Evolutionary conservation across 768 basidiomycete genomes (phyloP), one percentile per base, ranked within the genome.

Genomic region (Naematelia encephala): DNA sequence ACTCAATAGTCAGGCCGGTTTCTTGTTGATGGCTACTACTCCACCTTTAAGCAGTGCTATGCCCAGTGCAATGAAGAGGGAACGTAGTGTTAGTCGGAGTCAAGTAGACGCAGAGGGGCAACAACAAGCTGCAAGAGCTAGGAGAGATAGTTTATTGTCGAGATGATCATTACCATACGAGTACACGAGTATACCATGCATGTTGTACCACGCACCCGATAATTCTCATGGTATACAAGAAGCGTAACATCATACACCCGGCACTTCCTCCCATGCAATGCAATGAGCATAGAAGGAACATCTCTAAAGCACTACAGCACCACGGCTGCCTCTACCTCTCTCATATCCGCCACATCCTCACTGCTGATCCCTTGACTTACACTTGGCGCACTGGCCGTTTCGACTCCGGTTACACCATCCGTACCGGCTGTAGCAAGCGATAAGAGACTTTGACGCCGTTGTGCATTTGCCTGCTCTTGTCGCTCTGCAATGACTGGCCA

Each of bases 21-120:
- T 73, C 19, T 51, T 73, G 29, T 50, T 73, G 22, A 30, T 73
- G 53, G 71, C 66, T 16, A 64, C 71, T 4, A 66, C 68, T 2
- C 71, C 71, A 22, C 68, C 70, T 19, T 19, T 45, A 13, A 19
- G 48, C 4, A 45, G 51, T 19, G 44, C 39, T 27, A 11, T 30
- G 48, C 29, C 44, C n/a, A 46, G 22, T 23, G 45, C 13, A 19
- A 45, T 53, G 39, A 54, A 58, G 19, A 45, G 64, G 54, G 60
- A 54, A 22, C 21, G 66, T 25, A 64, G 64, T 61, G 2, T 49
- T 22, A 66, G 64, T 62, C 46, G 61, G 48, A 44, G 47, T 1
- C 53, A 63, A 54, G 21, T 42, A 48, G 34, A 55, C 34, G 46
- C 28, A 48, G 45, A 57, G 16, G 45, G 48, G 25, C 34, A 55